Conservation (phyloP, 495 filamentous ascomycete species). For the Zalerion maritima region DNA sequence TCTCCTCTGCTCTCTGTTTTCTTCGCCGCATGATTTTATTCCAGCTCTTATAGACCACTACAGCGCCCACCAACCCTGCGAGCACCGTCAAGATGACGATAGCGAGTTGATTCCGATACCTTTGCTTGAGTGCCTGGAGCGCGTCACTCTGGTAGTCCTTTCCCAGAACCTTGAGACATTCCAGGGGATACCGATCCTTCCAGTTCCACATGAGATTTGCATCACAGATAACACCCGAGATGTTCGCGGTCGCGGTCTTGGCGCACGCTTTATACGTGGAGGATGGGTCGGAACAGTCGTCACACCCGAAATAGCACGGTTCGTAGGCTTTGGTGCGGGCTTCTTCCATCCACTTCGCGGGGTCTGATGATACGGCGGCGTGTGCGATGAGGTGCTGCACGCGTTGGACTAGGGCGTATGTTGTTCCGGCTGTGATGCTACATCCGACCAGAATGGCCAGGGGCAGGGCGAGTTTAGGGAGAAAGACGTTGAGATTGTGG, state of each 20-base stretch:
- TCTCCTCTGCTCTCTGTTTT: slow-evolving; percentile 1
- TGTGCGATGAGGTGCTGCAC: slow-evolving; percentile 10
- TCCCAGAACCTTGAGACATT: slow-evolving; percentile 10
- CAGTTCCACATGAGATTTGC: slow-evolving; percentile 17
- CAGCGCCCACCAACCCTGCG: slow-evolving; percentile 6
- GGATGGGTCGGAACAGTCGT: slow-evolving; percentile 12
- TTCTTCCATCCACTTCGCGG: slow-evolving; percentile 7
- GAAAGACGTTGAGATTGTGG: too few relatives aligned
- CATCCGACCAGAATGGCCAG: too few relatives aligned
- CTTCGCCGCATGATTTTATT: slow-evolving; percentile 2
- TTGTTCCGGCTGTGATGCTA: too few relatives aligned
- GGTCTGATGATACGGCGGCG: slow-evolving; percentile 7
- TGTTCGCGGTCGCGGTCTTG: slow-evolving; percentile 5
- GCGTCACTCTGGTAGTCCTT: slow-evolving; percentile 8
- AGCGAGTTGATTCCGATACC: slow-evolving; percentile 7
- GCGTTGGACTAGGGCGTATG: slow-evolving; percentile 7
- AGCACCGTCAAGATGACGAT: slow-evolving; percentile 10
- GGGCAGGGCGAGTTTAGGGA: too few relatives aligned
- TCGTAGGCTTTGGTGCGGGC: slow-evolving; percentile 14
- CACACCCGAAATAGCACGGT: slow-evolving; percentile 15
- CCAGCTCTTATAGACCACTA: slow-evolving; percentile 7
- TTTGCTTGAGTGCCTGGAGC: slow-evolving; percentile 7
- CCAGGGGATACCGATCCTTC: slow-evolving; percentile 12
- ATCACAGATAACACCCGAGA: slow-evolving; percentile 10
- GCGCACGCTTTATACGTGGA: slow-evolving; percentile 13